phyloP scores from a whole-genome alignment of 2,329 filamentous ascomycete genomes.

The Pyrenophora tritici-repentis region DNA sequence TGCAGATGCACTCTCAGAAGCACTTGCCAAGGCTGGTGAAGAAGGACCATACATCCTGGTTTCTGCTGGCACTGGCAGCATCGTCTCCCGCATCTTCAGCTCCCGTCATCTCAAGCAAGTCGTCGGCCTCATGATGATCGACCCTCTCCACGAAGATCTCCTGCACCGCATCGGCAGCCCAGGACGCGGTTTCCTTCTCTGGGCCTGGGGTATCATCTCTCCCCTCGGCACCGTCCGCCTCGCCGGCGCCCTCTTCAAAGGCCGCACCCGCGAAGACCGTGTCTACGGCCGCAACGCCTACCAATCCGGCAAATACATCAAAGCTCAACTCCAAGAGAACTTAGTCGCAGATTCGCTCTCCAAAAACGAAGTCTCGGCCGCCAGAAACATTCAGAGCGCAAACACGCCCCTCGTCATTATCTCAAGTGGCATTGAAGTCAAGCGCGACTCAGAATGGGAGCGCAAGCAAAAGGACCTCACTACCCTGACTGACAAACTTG shows the following conservation, averaged over 20 bases:
- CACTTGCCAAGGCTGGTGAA: conserved; percentile 78
- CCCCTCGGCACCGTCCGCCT: conserved; percentile 85
- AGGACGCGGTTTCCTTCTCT: conserved; percentile 78
- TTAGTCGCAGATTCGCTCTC: conserved; percentile 84
- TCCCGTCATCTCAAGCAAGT: conserved; percentile 78
- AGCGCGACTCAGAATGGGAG: conserved; percentile 74
- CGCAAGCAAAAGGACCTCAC: conserved; percentile 83
- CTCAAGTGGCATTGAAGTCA: conserved; percentile 76
- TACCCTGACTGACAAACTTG: conserved; percentile 75
- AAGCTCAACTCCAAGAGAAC: conserved; percentile 90
- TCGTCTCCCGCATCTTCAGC: conserved; percentile 91
- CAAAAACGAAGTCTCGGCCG: conserved; percentile 78
- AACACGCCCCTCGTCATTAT: conserved; percentile 78
- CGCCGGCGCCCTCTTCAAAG: conserved; percentile 78
- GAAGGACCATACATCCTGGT: conserved; percentile 87
- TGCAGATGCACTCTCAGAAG: conserved; percentile 86
- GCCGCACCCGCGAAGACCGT: conserved; percentile 79
- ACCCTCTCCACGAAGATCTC: conserved; percentile 86
- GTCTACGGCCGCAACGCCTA: conserved; percentile 80
- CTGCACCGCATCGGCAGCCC: conserved; percentile 70
- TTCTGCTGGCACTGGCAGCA: conserved; percentile 82
- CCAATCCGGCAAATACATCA: conserved; percentile 82
- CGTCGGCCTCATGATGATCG: conserved; percentile 80
- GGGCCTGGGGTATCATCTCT: conserved; percentile 83
- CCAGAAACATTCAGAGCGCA: conserved; percentile 77